Conservation (phyloP, 345 rosid genomes). For the Citrus hindsii region DNA sequence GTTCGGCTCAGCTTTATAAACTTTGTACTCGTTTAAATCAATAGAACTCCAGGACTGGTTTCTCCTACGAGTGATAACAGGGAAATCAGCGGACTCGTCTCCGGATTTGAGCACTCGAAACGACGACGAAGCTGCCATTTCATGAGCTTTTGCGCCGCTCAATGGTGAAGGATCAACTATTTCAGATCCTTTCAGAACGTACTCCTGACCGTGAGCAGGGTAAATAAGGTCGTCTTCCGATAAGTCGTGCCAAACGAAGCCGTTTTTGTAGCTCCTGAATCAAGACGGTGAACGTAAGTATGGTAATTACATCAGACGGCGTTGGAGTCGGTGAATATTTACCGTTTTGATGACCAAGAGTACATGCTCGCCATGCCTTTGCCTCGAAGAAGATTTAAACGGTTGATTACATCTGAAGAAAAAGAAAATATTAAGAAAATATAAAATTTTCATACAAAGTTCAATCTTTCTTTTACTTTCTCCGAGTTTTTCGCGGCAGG, state of each 20-base stretch:
- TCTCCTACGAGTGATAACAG: conserved; percentile 45
- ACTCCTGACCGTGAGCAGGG: conserved; percentile 85
- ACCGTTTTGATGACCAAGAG: conserved; percentile 98
- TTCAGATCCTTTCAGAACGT: conserved; percentile 94
- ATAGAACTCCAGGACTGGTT: conserved; percentile 86
- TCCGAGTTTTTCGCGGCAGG: conserved; percentile 4
- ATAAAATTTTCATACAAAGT: background rate
- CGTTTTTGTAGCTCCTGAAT: conserved; percentile 85
- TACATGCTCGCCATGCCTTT: conserved; percentile 82
- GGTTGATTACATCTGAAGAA: conserved; percentile 71
- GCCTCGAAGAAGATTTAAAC: conserved; percentile 80
- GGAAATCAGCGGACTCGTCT: conserved; percentile 29
- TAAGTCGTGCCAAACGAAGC: conserved; percentile 95
- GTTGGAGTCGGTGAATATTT: background rate
- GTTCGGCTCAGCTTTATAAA: conserved; percentile 56
- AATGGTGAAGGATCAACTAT: conserved; percentile 46
- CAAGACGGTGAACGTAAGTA: background rate
- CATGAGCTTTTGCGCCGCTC: conserved; percentile 33
- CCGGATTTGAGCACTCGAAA: conserved; percentile 38
- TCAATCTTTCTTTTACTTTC: background rate
- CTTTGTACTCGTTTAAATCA: conserved; percentile 76
- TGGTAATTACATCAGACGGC: conserved; percentile 5
- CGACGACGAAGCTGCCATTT: conserved; percentile 45
- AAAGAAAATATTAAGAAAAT: no score
- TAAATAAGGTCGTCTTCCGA: conserved; percentile 69